phyloP scores from a whole-genome alignment of 2,329 filamentous ascomycete genomes.

The Amauroascus niger region DNA sequence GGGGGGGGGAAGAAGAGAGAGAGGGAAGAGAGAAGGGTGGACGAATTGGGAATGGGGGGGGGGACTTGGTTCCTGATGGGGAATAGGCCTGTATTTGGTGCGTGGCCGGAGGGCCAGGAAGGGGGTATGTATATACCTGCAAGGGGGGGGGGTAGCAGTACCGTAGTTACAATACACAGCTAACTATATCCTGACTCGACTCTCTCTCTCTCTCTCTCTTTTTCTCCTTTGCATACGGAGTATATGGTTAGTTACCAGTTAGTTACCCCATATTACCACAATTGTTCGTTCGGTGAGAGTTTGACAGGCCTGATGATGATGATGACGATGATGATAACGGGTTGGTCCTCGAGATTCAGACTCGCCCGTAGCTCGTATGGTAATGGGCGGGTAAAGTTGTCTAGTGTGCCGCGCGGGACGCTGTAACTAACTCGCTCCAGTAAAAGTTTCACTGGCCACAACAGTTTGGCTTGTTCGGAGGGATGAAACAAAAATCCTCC shows the following conservation, averaged over 20 bases:
- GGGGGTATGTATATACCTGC: neutral
- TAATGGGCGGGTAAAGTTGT: slow-evolving; percentile 10
- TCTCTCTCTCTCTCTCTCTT: too few relatives aligned
- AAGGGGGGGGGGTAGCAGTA: neutral
- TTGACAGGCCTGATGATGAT: too few relatives aligned
- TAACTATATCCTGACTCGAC: too few relatives aligned
- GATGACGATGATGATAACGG: neutral
- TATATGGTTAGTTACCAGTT: too few relatives aligned
- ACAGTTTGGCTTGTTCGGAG: neutral
- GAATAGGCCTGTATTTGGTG: slow-evolving; percentile 1
- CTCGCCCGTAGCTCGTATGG: neutral
- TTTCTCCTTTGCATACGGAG: too few relatives aligned
- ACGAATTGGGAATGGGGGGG: slow-evolving; percentile 10
- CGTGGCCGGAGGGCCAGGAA: neutral
- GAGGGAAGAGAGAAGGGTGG: neutral
- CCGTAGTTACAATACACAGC: neutral
- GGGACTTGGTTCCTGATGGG: slow-evolving; percentile 1
- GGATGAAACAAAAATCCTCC: neutral
- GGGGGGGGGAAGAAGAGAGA: slow-evolving; percentile 12
- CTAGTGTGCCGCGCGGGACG: slow-evolving; percentile 10
- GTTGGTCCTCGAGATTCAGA: neutral
- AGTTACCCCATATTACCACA: too few relatives aligned
- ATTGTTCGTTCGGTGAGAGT: too few relatives aligned
- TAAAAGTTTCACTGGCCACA: too few relatives aligned
- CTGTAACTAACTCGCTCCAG: too few relatives aligned